Percentiles rank a stretch among this genome's conserved stretches.
Evolutionary conservation across 345 rosid species (phyloP).

Genomic region (Carallia brachiata): DNA sequence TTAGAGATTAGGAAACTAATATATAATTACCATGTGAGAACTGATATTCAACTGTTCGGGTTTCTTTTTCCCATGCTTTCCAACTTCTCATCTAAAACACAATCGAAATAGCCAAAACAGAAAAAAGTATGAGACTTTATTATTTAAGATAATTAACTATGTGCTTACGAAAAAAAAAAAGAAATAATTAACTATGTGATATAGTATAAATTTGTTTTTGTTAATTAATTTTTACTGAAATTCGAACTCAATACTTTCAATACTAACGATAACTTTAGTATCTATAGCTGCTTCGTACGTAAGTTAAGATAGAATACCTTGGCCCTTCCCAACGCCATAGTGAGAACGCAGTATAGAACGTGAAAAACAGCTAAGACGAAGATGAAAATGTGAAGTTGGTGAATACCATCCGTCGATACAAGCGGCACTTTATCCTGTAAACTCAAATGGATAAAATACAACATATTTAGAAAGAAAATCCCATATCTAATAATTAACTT

Average conservation of each 20-base stretch:
- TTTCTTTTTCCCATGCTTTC: slow-evolving; percentile 36
- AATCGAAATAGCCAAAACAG: too few relatives aligned
- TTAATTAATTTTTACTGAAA: too few relatives aligned
- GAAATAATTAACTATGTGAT: too few relatives aligned
- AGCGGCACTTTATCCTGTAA: slow-evolving; percentile 36
- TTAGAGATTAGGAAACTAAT: background rate
- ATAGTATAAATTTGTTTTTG: too few relatives aligned
- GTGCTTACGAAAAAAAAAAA: too few relatives aligned
- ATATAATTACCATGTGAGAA: slow-evolving; percentile 20
- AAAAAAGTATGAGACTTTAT: too few relatives aligned
- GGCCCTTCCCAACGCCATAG: slow-evolving; percentile 38
- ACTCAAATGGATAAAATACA: background rate
- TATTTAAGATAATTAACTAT: too few relatives aligned
- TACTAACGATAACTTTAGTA: too few relatives aligned
- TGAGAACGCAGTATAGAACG: slow-evolving; percentile 33
- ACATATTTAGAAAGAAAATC: background rate
- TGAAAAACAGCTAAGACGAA: slow-evolving; percentile 42
- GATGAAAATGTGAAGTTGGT: slow-evolving; percentile 45
- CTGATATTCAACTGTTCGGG: slow-evolving; percentile 20
- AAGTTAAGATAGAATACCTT: slow-evolving; percentile 20
- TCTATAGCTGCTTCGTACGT: too few relatives aligned
- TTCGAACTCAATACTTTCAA: too few relatives aligned
- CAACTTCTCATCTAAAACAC: slow-evolving; percentile 24
- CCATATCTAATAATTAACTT: too few relatives aligned
- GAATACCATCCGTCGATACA: slow-evolving; percentile 35